Conservation (phyloP, 2,329 filamentous ascomycete species). For the Monosporascus sp. region DNA sequence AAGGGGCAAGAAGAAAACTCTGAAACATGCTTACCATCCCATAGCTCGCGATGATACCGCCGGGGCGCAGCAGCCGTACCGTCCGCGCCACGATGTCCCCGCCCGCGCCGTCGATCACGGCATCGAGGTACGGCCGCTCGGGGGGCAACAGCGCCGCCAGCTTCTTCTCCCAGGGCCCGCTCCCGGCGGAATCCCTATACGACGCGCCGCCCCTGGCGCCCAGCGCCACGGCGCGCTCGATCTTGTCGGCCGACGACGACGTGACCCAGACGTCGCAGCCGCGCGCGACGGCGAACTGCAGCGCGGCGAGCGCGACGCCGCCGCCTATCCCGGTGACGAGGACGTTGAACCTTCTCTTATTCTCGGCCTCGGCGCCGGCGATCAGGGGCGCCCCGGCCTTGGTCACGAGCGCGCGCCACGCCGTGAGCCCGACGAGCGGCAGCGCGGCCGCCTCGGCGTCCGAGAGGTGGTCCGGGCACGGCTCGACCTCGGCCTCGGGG, state of each 20-base stretch:
- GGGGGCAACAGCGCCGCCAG: constrained; percentile 57
- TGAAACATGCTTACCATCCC: constrained; percentile 56
- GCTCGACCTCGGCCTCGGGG: constrained; percentile 67
- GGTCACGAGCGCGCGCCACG: constrained; percentile 76
- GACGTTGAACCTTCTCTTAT: constrained; percentile 56
- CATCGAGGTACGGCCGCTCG: constrained; percentile 67
- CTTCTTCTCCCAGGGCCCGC: constrained; percentile 66
- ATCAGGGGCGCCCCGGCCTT: constrained; percentile 51
- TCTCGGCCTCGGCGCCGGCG: constrained; percentile 45
- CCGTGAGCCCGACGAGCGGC: constrained; percentile 80
- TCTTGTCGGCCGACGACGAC: constrained; percentile 68
- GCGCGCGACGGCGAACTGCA: constrained; percentile 72
- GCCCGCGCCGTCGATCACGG: constrained; percentile 85
- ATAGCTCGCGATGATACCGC: constrained; percentile 80
- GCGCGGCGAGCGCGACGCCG: constrained; percentile 76
- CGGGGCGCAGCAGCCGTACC: constrained; percentile 66
- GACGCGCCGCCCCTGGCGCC: constrained; percentile 78
- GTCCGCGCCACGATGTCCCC: constrained; percentile 69
- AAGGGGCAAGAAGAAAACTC: too few relatives aligned
- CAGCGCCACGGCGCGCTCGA: constrained; percentile 63
- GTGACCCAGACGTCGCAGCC: constrained; percentile 80
- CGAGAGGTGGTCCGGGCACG: constrained; percentile 66
- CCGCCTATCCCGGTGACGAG: constrained; percentile 89
- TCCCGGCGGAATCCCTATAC: constrained; percentile 61
- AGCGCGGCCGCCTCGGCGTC: constrained; percentile 75